phyloP scores from a whole-genome alignment of 768 basidiomycete genomes.

The Paxillus rubicundulus region DNA sequence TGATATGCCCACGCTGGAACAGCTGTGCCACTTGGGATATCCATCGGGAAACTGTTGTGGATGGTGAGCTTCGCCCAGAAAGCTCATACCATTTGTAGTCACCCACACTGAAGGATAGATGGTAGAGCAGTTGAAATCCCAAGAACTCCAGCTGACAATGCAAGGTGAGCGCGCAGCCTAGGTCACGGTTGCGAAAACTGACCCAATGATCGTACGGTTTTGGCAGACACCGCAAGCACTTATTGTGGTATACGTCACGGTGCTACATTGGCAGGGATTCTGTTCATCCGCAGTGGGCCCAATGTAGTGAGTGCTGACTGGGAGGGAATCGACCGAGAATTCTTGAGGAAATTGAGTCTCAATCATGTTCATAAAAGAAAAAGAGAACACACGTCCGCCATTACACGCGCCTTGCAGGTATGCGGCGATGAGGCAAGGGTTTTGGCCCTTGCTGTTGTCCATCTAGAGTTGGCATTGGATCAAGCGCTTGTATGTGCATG shows the following conservation, averaged over 20 bases:
- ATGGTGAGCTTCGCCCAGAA: neutral
- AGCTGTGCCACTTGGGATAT: constrained; percentile 46
- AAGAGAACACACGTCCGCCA: constrained; percentile 36
- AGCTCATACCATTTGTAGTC: neutral
- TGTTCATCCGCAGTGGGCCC: constrained; percentile 31
- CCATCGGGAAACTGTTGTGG: constrained; percentile 41
- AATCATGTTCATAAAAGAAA: constrained; percentile 7
- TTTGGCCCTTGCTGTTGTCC: constrained; percentile 45
- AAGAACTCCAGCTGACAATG: constrained; percentile 46
- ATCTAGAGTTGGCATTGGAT: constrained; percentile 15
- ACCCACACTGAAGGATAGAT: constrained; percentile 31
- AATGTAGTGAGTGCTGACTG: constrained; percentile 28
- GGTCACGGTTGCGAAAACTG: constrained; percentile 1
- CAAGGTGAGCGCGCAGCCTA: neutral
- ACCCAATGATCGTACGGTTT: constrained; percentile 39
- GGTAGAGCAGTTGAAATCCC: constrained; percentile 47
- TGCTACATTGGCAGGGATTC: constrained; percentile 51
- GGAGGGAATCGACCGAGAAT: constrained; percentile 38
- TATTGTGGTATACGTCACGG: constrained; percentile 53
- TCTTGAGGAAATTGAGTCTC: constrained; percentile 28
- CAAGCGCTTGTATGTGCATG: neutral
- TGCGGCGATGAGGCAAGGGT: constrained; percentile 46
- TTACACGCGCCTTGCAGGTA: constrained; percentile 43
- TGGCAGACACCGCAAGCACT: constrained; percentile 62
- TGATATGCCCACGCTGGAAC: constrained; percentile 66